Conservation (phyloP, 1,139 yeast genomes). For the Suhomyces maxii region DNA sequence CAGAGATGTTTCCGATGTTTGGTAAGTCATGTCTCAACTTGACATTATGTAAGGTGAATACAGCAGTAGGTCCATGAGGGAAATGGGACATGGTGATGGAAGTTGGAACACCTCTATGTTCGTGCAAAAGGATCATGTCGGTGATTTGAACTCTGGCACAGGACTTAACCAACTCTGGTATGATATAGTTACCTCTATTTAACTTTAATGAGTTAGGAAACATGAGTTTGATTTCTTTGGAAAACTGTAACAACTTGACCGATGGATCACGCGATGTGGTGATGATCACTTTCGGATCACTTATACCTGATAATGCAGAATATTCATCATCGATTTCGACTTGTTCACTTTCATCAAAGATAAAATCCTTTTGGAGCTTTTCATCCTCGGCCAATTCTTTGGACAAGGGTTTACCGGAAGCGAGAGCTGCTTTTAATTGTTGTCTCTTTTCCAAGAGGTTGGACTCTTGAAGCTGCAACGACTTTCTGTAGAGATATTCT, state of each 20-base stretch:
- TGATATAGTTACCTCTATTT: constrained; percentile 89
- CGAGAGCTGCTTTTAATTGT: constrained; percentile 81
- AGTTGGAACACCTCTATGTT: constrained; percentile 98
- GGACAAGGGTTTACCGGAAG: constrained; percentile 86
- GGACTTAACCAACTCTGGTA: constrained; percentile 82
- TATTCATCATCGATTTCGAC: constrained; percentile 83
- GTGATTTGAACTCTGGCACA: constrained; percentile 71
- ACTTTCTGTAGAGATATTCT: constrained; percentile 86
- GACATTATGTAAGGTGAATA: constrained; percentile 92
- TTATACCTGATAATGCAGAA: constrained; percentile 79
- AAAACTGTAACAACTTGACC: constrained; percentile 79
- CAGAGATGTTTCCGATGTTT: constrained; percentile 83
- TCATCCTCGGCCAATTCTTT: constrained; percentile 89
- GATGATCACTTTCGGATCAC: constrained; percentile 89
- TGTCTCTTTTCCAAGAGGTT: constrained; percentile 83
- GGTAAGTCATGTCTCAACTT: constrained; percentile 90
- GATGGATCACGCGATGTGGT: constrained; percentile 95
- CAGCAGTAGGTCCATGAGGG: constrained; percentile 97
- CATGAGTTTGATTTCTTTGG: constrained; percentile 85
- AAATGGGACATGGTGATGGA: constrained; percentile 90
- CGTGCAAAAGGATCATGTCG: constrained; percentile 85
- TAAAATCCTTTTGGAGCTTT: constrained; percentile 73
- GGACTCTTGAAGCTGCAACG: constrained; percentile 88
- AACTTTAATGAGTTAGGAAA: constrained; percentile 88
- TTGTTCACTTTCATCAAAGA: constrained; percentile 79